These are phyloP conservation scores for Sordariomycetes sp. DNA, from an alignment of 2,329 filamentous ascomycete genomes.

Conservation along the genomic window DNA sequence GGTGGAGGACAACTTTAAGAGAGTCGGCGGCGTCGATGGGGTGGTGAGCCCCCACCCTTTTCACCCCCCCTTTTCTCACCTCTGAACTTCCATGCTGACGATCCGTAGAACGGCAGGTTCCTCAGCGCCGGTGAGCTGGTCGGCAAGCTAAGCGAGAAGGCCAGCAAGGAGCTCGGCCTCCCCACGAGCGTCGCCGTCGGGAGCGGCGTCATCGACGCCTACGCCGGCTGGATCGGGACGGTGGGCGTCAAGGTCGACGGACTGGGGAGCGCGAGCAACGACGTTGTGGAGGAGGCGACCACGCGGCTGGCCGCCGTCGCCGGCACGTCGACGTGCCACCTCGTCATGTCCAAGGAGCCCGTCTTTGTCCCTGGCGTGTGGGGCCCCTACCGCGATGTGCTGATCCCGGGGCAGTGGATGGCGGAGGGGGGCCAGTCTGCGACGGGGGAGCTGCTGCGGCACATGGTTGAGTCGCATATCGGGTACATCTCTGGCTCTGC, in stretches of 20 bases:
- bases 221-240: slow-evolving; percentile 96
- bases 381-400: slow-evolving; percentile 91
- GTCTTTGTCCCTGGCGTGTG: slow-evolving; percentile 94
- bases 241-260: slow-evolving; percentile 93
- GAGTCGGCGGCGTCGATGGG: slow-evolving; percentile 87
- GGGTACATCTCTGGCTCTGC: slow-evolving; percentile 72
- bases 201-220: slow-evolving; percentile 94
- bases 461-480: slow-evolving; percentile 90
- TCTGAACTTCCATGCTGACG: slow-evolving; percentile 7
- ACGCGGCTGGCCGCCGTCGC: slow-evolving; percentile 87
- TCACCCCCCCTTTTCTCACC: not conserved
- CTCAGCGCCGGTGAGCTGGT: slow-evolving; percentile 86
- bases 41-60: slow-evolving; percentile 55
- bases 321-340: slow-evolving; percentile 91
- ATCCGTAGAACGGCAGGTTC: slow-evolving; percentile 77
- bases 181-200: slow-evolving; percentile 82
- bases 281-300: slow-evolving; percentile 87
- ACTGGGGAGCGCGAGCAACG: slow-evolving; percentile 22
- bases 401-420: slow-evolving; percentile 90
- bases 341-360: slow-evolving; percentile 86
- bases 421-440: slow-evolving; percentile 94
- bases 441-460: slow-evolving; percentile 85
- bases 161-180: slow-evolving; percentile 71
- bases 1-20: slow-evolving; percentile 74
- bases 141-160: slow-evolving; percentile 71